Evolutionary conservation across 73 alveolate species (phyloP).

Genomic region (Paramecium primaurelia): DNA sequence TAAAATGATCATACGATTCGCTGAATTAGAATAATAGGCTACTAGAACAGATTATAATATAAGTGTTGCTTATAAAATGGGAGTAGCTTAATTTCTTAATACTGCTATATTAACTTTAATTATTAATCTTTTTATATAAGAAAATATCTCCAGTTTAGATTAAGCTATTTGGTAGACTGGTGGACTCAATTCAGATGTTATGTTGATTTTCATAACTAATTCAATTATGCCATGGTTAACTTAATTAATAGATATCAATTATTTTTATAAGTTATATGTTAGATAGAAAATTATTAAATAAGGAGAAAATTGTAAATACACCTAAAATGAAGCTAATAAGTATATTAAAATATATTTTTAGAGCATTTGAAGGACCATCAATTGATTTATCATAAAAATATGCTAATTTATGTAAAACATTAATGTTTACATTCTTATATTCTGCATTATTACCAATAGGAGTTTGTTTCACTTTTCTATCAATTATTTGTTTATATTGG

Average conservation of each 20-base stretch:
- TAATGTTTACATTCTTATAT: conserved; percentile 24
- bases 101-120: conserved; percentile 6
- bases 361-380: conserved; percentile 40
- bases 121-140: background rate
- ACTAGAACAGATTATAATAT: conserved; percentile 18
- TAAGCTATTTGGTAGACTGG: background rate
- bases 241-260: background rate
- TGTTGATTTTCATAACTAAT: conserved; percentile 29
- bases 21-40: background rate
- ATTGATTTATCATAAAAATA: conserved; percentile 9
- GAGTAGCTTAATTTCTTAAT: conserved; percentile 25
- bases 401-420: background rate
- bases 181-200: background rate
- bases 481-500: background rate
- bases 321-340: conserved; percentile 20
- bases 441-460: background rate
- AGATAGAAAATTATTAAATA: background rate
- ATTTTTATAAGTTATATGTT: background rate
- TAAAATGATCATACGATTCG: background rate
- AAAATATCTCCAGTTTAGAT: background rate
- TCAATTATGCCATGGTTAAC: background rate
- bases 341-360: background rate
- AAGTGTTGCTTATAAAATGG: conserved; percentile 23
- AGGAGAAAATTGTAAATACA: conserved; percentile 19
- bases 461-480: background rate